phyloP scores from a whole-genome alignment of 2,329 filamentous ascomycete species.

The Fusarium agapanthi region DNA sequence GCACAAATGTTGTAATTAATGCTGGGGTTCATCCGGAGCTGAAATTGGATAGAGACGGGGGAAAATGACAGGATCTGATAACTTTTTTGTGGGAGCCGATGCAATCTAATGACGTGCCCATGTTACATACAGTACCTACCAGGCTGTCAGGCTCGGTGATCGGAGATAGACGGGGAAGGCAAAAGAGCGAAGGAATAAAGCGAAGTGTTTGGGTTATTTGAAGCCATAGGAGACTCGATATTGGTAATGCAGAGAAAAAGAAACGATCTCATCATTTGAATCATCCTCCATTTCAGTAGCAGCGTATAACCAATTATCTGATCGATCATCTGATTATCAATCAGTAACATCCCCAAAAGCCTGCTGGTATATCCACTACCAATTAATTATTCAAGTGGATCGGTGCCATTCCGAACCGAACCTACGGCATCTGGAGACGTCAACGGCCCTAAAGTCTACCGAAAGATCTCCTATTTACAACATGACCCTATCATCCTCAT shows the following conservation, averaged over 20 bases:
- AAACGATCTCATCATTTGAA: background rate
- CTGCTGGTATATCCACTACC: conserved; percentile 9
- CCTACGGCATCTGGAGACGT: conserved; percentile 14
- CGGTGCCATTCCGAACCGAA: conserved; percentile 18
- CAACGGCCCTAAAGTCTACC: conserved; percentile 32
- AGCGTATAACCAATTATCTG: conserved; percentile 3
- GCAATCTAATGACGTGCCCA: conserved; percentile 25
- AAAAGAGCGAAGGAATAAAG: conserved; percentile 27
- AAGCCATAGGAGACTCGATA: background rate
- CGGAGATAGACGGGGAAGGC: conserved; percentile 25
- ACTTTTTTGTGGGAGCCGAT: conserved; percentile 8
- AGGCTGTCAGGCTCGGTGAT: conserved; percentile 16
- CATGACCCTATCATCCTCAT: conserved; percentile 14
- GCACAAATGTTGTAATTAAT: background rate
- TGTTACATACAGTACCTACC: background rate
- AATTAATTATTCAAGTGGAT: conserved; percentile 20
- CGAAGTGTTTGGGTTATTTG: conserved; percentile 25
- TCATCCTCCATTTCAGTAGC: background rate
- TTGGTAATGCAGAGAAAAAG: background rate
- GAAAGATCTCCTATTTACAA: conserved; percentile 21
- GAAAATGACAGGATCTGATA: conserved; percentile 23
- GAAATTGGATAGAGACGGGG: background rate
- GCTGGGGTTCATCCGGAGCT: background rate
- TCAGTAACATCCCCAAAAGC: conserved; percentile 7
- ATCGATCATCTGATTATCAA: conserved; percentile 30